phyloP scores from a whole-genome alignment of 257 asterid genomes.

The Primulina tabacum region DNA sequence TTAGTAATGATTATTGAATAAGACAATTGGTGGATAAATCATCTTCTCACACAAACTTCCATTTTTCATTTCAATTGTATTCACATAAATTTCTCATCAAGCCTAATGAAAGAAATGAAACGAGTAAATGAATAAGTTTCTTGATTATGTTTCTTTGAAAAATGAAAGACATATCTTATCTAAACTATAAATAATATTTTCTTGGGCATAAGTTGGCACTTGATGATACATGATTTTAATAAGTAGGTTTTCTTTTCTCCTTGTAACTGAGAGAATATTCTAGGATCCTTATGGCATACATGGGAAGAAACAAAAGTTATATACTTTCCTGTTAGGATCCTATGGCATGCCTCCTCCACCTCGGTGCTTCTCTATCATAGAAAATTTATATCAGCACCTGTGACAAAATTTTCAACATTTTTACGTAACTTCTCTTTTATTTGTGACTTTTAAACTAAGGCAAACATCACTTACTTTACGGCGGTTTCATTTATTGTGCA shows the following conservation, averaged over 20 bases:
- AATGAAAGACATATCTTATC: background rate
- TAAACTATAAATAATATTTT: background rate
- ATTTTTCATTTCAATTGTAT: background rate
- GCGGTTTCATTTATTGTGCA: slow-evolving; percentile 42
- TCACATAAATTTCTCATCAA: background rate
- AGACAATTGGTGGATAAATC: background rate
- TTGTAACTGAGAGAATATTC: background rate
- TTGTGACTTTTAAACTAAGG: background rate
- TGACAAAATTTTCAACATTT: background rate
- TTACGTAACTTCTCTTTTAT: slow-evolving; percentile 2
- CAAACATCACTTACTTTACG: slow-evolving; percentile 14
- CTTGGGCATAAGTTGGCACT: background rate
- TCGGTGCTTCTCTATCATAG: background rate
- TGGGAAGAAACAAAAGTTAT: background rate
- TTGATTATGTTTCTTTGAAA: too few relatives aligned
- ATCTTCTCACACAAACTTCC: background rate
- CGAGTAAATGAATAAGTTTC: background rate
- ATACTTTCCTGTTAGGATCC: background rate
- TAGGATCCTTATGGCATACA: background rate
- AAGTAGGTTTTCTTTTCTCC: background rate
- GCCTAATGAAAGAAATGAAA: background rate
- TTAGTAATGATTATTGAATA: background rate
- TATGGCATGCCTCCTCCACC: background rate
- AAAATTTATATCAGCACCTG: background rate
- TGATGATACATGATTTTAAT: background rate